Evolutionary conservation across 257 asterid species (phyloP).

Genomic region (Coffea eugenioides): DNA sequence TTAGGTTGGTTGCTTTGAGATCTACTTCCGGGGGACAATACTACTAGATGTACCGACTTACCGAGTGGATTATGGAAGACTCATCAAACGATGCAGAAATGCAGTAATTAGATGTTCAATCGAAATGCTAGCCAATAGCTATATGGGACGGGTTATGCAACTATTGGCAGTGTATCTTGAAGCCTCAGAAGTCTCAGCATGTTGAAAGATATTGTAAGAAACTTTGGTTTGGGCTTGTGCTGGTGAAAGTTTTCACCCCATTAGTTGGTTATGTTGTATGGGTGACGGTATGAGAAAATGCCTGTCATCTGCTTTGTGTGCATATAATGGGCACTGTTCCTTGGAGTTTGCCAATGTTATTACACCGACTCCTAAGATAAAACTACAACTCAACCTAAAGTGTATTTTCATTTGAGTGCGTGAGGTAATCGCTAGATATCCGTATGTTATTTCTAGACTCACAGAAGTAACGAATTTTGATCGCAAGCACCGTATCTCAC

Average conservation of each 20-base stretch:
- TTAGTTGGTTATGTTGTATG: too few species aligned
- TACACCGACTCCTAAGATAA: not conserved
- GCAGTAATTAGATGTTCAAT: too few species aligned
- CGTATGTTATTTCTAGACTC: not conserved
- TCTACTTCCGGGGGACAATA: not conserved
- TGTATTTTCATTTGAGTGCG: not conserved
- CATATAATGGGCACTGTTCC: not conserved
- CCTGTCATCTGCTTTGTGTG: not conserved
- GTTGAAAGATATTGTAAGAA: not conserved
- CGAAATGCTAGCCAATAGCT: not conserved
- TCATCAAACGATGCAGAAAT: not conserved
- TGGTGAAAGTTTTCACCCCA: not conserved
- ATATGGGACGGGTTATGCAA: too few species aligned
- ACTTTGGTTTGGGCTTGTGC: not conserved
- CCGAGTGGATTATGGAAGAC: not conserved
- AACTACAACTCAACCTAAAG: too few species aligned
- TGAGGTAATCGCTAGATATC: not conserved
- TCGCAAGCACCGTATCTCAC: not conserved
- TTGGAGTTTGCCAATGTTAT: not conserved
- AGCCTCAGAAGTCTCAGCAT: not conserved
- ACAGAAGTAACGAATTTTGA: not conserved
- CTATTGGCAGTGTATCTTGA: not conserved
- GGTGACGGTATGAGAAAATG: not conserved
- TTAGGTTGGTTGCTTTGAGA: constrained; percentile 3
- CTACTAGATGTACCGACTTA: not conserved